Base-by-base conservation (phyloP, 2,329 filamentous ascomycete species). In the Penicillium corylophilum region DNA sequence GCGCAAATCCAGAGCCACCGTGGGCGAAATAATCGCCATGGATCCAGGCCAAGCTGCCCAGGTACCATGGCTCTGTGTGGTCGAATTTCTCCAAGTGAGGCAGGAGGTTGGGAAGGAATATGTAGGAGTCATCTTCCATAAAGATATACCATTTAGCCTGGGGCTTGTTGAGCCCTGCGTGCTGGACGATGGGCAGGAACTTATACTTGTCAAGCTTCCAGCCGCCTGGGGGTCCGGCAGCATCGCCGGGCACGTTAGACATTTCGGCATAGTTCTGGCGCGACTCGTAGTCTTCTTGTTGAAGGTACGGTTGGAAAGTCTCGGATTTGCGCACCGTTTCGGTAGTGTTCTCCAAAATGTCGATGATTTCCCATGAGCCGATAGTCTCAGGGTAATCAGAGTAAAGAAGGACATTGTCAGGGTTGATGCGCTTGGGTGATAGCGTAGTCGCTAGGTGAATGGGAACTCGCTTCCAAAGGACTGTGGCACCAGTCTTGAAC, bases 201-300 rank as follows among this genome's bases (percentile, higher is more conserved):
- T 84, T 85, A 71, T 82, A 84, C 69, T 83, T 84, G 71, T 85
- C 82, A 26, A 84, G 66, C 22, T 73, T 74, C 82, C 81, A 84
- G 15, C 66, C 69, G 2, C 74, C 75, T 10, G 46, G 23, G 7
- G 54, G 54, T 4, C 60, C 60, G 18, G 53, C 49, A 15, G 46
- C 50, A 36, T 64, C 61, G 23, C 57, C 59, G 4, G 56, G 53
- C 7, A 58, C 43, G 41, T 60, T 60, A 18, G 50, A 50, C 20
- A 51, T 41, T 36, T 65, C 63, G 22, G 61, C 56, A 49, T 64
- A 65, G 24, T 57, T 57, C 42, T 64, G 60, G 18, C 59, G 60
- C 5, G 53, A 44, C 29, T 64, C 62, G 47, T 56, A 63, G 41
- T 66, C 58, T 13, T 49, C 50, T 41, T 64, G 59, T 9, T 57